phyloP scores from a whole-genome alignment of 148 eudicot genomes.

The Arctostaphylos glauca region DNA sequence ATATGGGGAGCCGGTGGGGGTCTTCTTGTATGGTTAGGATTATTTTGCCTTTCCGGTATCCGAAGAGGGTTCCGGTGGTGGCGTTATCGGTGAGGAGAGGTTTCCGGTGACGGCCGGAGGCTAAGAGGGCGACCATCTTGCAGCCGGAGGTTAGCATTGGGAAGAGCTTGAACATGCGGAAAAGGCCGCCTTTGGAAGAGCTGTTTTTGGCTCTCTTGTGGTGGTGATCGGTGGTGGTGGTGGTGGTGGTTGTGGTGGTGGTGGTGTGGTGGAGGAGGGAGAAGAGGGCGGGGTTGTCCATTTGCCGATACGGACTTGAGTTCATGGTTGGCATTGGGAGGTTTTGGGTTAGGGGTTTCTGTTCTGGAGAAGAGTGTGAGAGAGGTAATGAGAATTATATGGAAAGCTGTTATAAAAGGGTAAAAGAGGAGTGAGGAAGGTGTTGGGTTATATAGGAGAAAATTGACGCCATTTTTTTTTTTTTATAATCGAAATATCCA shows the following conservation, averaged over 20 bases:
- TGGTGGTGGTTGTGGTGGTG: conserved; percentile 16
- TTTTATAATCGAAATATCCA: no score
- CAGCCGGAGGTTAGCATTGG: conserved; percentile 80
- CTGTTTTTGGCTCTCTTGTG: conserved; percentile 19
- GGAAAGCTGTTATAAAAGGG: background rate
- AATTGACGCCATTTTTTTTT: no score
- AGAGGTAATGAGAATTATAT: background rate
- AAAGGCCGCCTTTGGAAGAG: conserved; percentile 25
- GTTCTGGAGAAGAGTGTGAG: conserved; percentile 10
- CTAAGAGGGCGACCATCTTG: conserved; percentile 72
- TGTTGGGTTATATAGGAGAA: background rate
- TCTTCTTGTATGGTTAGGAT: conserved; percentile 73
- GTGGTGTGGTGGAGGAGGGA: conserved; percentile 34
- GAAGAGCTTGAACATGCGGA: conserved; percentile 71
- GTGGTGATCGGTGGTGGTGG: conserved; percentile 19
- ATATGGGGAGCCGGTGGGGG: conserved; percentile 57
- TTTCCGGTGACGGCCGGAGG: conserved; percentile 48
- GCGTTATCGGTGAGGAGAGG: conserved; percentile 62
- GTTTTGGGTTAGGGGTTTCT: background rate
- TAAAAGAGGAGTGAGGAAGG: conserved; percentile 4
- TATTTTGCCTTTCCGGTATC: conserved; percentile 60
- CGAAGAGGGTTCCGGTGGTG: conserved; percentile 80
- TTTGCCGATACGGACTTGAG: conserved; percentile 32
- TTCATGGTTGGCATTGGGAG: conserved; percentile 30
- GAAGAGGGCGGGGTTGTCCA: conserved; percentile 38